Evolutionary conservation across 176 grass and related monocot species (phyloP).

Genomic region (Neostapfia colusana): DNA sequence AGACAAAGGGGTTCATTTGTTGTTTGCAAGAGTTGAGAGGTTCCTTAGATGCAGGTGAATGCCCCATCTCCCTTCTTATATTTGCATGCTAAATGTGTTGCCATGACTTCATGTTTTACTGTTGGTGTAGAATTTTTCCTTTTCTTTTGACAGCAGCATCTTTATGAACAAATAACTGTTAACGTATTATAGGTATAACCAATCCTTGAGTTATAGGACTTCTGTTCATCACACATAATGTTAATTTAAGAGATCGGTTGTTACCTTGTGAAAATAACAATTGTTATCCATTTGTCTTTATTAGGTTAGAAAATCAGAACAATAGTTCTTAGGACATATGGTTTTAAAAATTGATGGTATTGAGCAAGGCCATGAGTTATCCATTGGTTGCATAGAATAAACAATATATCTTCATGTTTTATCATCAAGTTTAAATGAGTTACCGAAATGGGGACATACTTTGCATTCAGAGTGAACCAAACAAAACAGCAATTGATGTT

Average conservation of each 20-base stretch:
- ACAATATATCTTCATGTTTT: background rate
- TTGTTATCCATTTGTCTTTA: background rate
- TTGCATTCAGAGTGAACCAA: conserved; percentile 8
- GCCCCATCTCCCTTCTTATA: background rate
- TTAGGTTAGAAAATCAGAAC: background rate
- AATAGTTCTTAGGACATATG: background rate
- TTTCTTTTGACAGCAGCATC: background rate
- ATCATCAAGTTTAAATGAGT: conserved; percentile 1
- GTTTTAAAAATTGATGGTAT: conserved; percentile 5
- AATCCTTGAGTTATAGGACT: background rate
- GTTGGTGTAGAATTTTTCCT: background rate
- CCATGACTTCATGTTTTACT: conserved; percentile 7
- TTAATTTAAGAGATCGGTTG: background rate
- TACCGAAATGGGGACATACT: conserved; percentile 3
- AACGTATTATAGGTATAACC: background rate
- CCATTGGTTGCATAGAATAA: conserved; percentile 10
- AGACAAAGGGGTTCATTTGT: conserved; percentile 74
- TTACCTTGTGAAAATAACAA: background rate
- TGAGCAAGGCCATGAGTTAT: background rate
- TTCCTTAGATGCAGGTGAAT: conserved; percentile 59
- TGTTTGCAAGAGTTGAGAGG: conserved; percentile 71
- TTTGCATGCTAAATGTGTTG: background rate
- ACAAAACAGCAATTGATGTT: background rate
- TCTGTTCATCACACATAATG: background rate
- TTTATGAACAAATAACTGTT: conserved; percentile 16